Percentiles rank a stretch among this genome's conserved stretches.
phyloP scores from a whole-genome alignment of 148 eudicot genomes.

The Limonium bicolor region DNA sequence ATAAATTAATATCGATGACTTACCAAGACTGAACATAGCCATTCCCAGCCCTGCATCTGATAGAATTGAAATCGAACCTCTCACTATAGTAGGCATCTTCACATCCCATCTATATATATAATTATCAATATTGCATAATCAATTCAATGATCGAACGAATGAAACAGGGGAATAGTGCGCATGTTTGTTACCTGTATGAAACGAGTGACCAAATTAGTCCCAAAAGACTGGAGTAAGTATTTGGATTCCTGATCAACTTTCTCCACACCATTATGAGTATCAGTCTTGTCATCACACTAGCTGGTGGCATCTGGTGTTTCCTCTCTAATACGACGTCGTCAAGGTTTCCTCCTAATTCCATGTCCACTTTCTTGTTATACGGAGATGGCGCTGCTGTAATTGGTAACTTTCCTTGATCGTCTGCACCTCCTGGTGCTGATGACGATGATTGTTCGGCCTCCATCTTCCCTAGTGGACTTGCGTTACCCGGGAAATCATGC shows the following conservation, averaged over 20 bases:
- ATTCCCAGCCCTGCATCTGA: constrained; percentile 99
- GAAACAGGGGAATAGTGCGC: background rate
- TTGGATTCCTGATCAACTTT: constrained; percentile 90
- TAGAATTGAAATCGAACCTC: constrained; percentile 72
- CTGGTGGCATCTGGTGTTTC: constrained; percentile 80
- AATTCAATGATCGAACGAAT: too few species aligned
- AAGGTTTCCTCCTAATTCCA: constrained; percentile 20
- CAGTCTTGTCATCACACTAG: constrained; percentile 91
- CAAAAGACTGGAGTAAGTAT: constrained; percentile 74
- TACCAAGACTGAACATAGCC: constrained; percentile 99
- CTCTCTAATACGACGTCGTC: constrained; percentile 25
- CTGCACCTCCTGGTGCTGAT: constrained; percentile 2
- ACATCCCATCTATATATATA: constrained; percentile 56
- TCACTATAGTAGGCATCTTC: constrained; percentile 77
- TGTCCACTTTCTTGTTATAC: constrained; percentile 38
- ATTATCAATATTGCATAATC: too few species aligned
- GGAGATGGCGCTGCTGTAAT: constrained; percentile 41
- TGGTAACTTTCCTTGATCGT: constrained; percentile 16
- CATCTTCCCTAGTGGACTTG: constrained; percentile 27
- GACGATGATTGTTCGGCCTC: too few species aligned
- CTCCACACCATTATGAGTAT: constrained; percentile 98
- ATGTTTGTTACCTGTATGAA: constrained; percentile 43
- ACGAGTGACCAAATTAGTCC: constrained; percentile 91
- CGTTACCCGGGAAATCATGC: constrained; percentile 28
- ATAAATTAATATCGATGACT: too few species aligned